Evolutionary conservation across 75 land plant species (phyloP).

Genomic region (Pseudotsuga menziesii): DNA sequence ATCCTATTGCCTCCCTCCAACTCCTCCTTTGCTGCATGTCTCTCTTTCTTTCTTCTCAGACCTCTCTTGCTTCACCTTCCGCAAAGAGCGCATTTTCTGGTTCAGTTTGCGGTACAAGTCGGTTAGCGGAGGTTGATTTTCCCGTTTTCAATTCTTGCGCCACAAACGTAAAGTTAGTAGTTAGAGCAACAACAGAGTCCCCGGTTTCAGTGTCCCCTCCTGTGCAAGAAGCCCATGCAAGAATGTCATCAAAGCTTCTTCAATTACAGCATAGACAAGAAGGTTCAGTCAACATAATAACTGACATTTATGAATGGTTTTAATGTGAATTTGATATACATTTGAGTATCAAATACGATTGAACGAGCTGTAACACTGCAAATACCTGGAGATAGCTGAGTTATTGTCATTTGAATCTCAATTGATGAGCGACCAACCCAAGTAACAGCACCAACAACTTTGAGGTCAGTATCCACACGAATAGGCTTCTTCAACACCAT

Average conservation of each 20-base stretch:
- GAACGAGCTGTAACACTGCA: too few species aligned
- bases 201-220: slow-evolving; percentile 27
- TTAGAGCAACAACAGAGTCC: slow-evolving; percentile 49
- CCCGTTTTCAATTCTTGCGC: slow-evolving; percentile 83
- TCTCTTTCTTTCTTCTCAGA: slow-evolving; percentile 46
- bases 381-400: slow-evolving; percentile 59
- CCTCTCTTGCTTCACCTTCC: slow-evolving; percentile 57
- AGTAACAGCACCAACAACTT: slow-evolving; percentile 76
- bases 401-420: slow-evolving; percentile 78
- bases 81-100: slow-evolving; percentile 58
- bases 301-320: too few species aligned
- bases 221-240: slow-evolving; percentile 8
- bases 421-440: slow-evolving; percentile 96
- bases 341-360: too few species aligned
- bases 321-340: too few species aligned
- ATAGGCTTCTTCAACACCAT: slow-evolving; percentile 77
- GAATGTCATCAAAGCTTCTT: neutral
- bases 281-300: too few species aligned
- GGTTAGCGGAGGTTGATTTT: slow-evolving; percentile 87
- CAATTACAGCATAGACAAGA: too few species aligned
- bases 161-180: slow-evolving; percentile 94
- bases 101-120: slow-evolving; percentile 76
- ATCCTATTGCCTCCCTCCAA: slow-evolving; percentile 25
- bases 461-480: slow-evolving; percentile 64
- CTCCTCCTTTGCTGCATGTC: slow-evolving; percentile 30